phyloP scores from a whole-genome alignment of 106 monocot genomes.

The Platanthera guangdongensis region DNA sequence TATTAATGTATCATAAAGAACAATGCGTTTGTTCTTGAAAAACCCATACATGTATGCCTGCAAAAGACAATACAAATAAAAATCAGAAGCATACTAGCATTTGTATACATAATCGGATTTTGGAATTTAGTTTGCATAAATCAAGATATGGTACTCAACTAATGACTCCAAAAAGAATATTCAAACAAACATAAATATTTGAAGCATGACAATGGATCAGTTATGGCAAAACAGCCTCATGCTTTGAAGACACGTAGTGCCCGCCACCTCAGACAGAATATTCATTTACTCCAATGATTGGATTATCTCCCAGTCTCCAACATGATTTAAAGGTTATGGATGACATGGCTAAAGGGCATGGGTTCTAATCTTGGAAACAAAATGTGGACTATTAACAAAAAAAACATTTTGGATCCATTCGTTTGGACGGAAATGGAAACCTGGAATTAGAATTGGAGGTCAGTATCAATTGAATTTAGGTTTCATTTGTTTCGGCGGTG shows the following conservation, averaged over 20 bases:
- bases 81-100: not conserved
- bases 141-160: not conserved
- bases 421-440: too few relatives aligned
- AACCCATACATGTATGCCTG: slow-evolving; percentile 99
- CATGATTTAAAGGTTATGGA: not conserved
- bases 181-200: not conserved
- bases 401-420: not conserved
- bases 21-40: slow-evolving; percentile 97
- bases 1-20: slow-evolving; percentile 95
- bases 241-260: not conserved
- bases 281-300: not conserved
- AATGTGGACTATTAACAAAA: not conserved
- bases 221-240: not conserved
- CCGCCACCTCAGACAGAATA: not conserved
- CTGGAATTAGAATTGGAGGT: too few relatives aligned
- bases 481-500: too few relatives aligned
- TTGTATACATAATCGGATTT: not conserved
- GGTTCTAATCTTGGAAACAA: not conserved
- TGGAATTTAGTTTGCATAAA: not conserved
- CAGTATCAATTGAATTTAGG: too few relatives aligned
- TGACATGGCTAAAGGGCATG: not conserved
- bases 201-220: not conserved
- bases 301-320: not conserved
- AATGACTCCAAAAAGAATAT: not conserved
- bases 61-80: not conserved